Evolutionary conservation across 1,139 yeast species (phyloP).

Genomic region (Suhomyces atakaporum): DNA sequence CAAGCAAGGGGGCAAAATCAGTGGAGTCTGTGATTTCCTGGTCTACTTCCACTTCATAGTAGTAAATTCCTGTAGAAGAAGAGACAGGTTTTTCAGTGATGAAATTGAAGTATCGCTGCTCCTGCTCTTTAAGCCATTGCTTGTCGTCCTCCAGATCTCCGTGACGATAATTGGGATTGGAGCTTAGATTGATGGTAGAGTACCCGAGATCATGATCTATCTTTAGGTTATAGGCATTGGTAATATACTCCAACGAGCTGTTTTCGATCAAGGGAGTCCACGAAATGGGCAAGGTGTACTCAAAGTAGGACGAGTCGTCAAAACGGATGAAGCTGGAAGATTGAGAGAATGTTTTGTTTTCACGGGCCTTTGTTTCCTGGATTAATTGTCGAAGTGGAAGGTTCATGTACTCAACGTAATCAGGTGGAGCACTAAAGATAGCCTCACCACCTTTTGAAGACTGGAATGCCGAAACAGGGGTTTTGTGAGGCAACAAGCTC

Average conservation of each 20-base stretch:
- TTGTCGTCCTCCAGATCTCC: slow-evolving; percentile 5
- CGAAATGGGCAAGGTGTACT: slow-evolving; percentile 40
- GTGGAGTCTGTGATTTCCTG: slow-evolving; percentile 36
- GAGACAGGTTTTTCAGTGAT: slow-evolving; percentile 37
- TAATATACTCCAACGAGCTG: slow-evolving; percentile 25
- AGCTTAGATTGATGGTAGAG: slow-evolving; percentile 29
- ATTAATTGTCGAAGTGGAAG: slow-evolving; percentile 31
- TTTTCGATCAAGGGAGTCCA: slow-evolving; percentile 43
- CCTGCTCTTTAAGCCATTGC: neutral
- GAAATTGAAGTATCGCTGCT: slow-evolving; percentile 32
- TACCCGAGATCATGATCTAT: slow-evolving; percentile 32
- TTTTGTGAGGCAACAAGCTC: too few relatives aligned
- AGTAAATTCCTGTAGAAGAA: slow-evolving; percentile 37
- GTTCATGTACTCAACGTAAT: slow-evolving; percentile 26
- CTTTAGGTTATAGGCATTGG: slow-evolving; percentile 25
- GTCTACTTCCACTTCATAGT: slow-evolving; percentile 40
- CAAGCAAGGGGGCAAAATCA: slow-evolving; percentile 33
- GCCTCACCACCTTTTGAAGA: slow-evolving; percentile 28
- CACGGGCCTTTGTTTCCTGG: slow-evolving; percentile 22
- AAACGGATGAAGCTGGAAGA: slow-evolving; percentile 32
- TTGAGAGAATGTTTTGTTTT: slow-evolving; percentile 24
- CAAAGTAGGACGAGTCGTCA: slow-evolving; percentile 26
- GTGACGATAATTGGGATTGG: slow-evolving; percentile 8
- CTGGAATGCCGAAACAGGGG: too few relatives aligned
- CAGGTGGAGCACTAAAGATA: slow-evolving; percentile 19